Percentiles rank a stretch among this genome's conserved stretches.
Evolutionary conservation across 2,329 filamentous ascomycete genomes (phyloP).

Genomic region (Zymoseptoria crescenta): DNA sequence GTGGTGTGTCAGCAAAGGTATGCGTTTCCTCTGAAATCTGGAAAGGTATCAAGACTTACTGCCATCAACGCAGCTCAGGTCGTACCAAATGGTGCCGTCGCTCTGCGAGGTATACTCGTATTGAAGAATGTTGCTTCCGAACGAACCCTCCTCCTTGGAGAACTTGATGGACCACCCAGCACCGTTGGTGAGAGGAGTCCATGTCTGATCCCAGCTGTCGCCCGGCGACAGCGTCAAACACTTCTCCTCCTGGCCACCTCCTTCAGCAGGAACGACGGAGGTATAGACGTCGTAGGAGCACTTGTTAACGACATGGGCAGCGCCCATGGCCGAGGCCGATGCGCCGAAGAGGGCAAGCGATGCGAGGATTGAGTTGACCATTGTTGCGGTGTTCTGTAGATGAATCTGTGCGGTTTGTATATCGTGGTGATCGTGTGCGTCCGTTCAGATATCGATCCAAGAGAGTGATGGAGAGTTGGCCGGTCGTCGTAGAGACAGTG

Average conservation of each 20-base stretch:
- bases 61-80: constrained; percentile 32
- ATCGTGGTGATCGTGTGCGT: neutral
- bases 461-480: neutral
- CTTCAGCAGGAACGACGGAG: constrained; percentile 23
- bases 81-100: constrained; percentile 33
- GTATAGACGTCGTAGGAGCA: constrained; percentile 28
- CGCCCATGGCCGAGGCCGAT: constrained; percentile 19
- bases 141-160: constrained; percentile 20
- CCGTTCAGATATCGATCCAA: neutral
- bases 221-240: constrained; percentile 21
- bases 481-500: neutral
- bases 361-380: constrained; percentile 19
- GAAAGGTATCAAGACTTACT: constrained; percentile 16
- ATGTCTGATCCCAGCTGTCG: constrained; percentile 27
- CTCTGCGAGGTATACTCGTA: constrained; percentile 34
- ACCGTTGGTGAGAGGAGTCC: constrained; percentile 27
- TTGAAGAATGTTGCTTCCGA: constrained; percentile 26
- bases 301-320: constrained; percentile 26
- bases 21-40: neutral
- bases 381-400: constrained; percentile 6
- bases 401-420: neutral
- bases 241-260: constrained; percentile 19
- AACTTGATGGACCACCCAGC: constrained; percentile 35
- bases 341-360: constrained; percentile 20
- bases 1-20: neutral